Conservation (phyloP, 2,329 filamentous ascomycete genomes). For the Drechmeria coniospora region DNA sequence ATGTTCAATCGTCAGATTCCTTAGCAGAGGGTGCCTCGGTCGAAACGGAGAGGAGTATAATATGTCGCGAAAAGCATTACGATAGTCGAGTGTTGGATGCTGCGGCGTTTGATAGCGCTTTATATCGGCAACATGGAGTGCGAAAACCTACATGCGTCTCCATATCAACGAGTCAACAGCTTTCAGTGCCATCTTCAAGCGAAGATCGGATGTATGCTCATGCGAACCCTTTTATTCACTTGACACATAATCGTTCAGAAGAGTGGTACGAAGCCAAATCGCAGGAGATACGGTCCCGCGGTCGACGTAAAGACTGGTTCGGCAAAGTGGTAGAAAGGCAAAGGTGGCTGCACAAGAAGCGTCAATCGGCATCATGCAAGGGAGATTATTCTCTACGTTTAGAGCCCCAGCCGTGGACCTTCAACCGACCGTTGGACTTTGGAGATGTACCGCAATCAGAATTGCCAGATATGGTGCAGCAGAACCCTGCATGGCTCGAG, state of each 20-base stretch:
- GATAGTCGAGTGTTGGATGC: no score
- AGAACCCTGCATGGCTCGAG: slow-evolving; percentile 29
- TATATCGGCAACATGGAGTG: slow-evolving; percentile 26
- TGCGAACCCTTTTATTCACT: slow-evolving; percentile 36
- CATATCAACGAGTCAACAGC: no score
- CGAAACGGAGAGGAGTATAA: no score
- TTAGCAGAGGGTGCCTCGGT: no score
- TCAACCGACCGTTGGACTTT: slow-evolving; percentile 18
- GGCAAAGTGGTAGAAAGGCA: slow-evolving; percentile 27
- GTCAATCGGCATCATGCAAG: no score
- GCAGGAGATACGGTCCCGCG: slow-evolving; percentile 32
- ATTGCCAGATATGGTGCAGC: slow-evolving; percentile 27
- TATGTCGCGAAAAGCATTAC: no score
- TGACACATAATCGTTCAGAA: slow-evolving; percentile 24
- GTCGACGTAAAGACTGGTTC: slow-evolving; percentile 33
- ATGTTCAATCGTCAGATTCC: no score
- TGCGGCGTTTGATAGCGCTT: slow-evolving; percentile 20
- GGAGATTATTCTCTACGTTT: no score
- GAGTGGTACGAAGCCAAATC: slow-evolving; percentile 32
- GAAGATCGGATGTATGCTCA: slow-evolving; percentile 23
- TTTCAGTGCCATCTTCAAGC: slow-evolving; percentile 2
- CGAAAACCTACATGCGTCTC: no score
- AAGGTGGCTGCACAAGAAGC: slow-evolving; percentile 11
- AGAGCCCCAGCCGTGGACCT: slow-evolving; percentile 15
- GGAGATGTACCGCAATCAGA: slow-evolving; percentile 21